Evolutionary conservation across 2,329 filamentous ascomycete species (phyloP), one percentile per base, ranked within the genome.

Genomic region (Sporothrix protearum): DNA sequence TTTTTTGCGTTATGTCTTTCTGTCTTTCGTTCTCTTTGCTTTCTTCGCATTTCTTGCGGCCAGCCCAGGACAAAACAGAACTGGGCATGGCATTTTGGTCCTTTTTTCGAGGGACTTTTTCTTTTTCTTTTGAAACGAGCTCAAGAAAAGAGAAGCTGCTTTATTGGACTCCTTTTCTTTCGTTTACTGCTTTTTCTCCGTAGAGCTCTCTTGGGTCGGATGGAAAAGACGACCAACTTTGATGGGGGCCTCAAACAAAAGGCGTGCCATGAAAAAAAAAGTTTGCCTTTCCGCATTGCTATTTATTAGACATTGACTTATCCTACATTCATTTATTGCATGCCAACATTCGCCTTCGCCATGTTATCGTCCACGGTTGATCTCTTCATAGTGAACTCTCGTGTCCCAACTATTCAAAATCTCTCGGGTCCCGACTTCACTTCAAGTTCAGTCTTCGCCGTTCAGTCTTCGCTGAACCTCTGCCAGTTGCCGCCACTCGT

Each of bases 401-500:
- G 25, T 19, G 3, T 30, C 16, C 25, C 30, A 6, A 33, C 16
- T 33, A 8, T 28, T 33, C 14, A 28, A 28, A 16, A 36, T 53
- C 25, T 10, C n/a, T 9, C 25, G n/a, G n/a, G n/a, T n/a, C n/a
- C n/a, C n/a, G n/a, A n/a, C n/a, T n/a, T n/a, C n/a, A n/a, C n/a
- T n/a, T n/a, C n/a, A n/a, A n/a, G n/a, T n/a, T n/a, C n/a, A n/a
- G n/a, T n/a, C n/a, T n/a, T n/a, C n/a, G n/a, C n/a, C n/a, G n/a
- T n/a, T n/a, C 42, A 47, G 1, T 47, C 19, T 47, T 63, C 19
- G 70, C 39, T 25, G 28, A 19, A 59, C 63, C 1, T 51, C 59
- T 25, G 69, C 76, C n/a, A 78, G 63, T n/a, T 25, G 73, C 25
- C 71, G 45, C 79, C 78, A 79, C 74, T 80, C 78, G 61, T 72